Evolutionary conservation across 2,329 filamentous ascomycete species (phyloP), one percentile per base, ranked within the genome.

Genomic region (Scortechinia acanthostroma): DNA sequence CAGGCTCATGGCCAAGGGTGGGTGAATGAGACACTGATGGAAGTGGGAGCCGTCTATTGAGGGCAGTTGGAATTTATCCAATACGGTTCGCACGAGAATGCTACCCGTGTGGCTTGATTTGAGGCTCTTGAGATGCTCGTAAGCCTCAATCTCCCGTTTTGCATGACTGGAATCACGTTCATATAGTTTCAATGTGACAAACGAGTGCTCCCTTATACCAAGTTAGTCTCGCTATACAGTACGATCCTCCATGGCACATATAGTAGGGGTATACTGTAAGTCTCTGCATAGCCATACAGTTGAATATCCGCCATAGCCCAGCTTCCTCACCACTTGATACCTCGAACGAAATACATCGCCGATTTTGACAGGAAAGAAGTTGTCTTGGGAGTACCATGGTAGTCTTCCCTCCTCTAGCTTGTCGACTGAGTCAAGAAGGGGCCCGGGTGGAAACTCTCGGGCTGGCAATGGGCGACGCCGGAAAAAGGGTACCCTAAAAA

Each of bases 321-420:
- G 49, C 46, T 57, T 57, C 20, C 51, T 51, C 5, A 57, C 21
- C 6, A 54, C 54, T 45, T 53, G 53, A 40, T 55, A 57, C 45
- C 43, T 48, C 6, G 47, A 51, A 15, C 49, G 42, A 42, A 56
- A 52, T 22, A 51, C 46, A 35, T 56, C 51, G 6, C 53, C 49
- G 6, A 55, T 51, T 23, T 43, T 50, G 20, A 56, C 50, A 22
- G 52, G 54, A 44, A 55, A 57, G 42, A 50, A 54, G 40, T 43
- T 30, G 20, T 55, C 51, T 16, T 48, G 47, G 17, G 45, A 43
- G 37, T 57, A 57, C 35, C 49, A 49, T 14, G 50, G 44, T 23
- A 52, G 43, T 4, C 45, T 52, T 45, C 56, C 54, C 42, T 57
- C 54, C 37, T 56, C 54, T n/a, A n/a, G n/a, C n/a, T n/a, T n/a